These are phyloP conservation scores for Fusarium mangiferae DNA, from an alignment of 2,329 filamentous ascomycete species.

Conservation along the genomic window DNA sequence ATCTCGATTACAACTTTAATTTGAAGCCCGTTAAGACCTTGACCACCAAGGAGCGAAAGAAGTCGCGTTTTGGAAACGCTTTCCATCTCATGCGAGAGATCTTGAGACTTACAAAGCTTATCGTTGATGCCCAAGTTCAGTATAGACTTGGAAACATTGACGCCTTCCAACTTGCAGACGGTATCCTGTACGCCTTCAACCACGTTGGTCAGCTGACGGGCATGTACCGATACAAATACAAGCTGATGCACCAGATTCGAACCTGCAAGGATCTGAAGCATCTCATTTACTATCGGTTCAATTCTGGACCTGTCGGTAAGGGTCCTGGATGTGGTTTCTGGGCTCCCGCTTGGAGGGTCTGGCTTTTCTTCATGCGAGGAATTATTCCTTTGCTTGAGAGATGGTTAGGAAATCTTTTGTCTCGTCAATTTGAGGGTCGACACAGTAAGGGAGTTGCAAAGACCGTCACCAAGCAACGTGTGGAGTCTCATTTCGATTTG, in stretches of 20 bases:
- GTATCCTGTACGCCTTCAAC: conserved; percentile 99
- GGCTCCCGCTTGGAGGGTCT: conserved; percentile 98
- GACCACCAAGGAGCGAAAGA: conserved; percentile 98
- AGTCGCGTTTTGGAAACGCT: conserved; percentile 98
- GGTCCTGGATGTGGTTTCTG: conserved; percentile 98
- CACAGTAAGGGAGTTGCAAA: conserved; percentile 99
- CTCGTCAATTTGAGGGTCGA: conserved; percentile 96
- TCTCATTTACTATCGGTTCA: conserved; percentile 98
- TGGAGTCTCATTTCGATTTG: conserved; percentile 97
- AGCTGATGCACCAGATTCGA: conserved; percentile 99
- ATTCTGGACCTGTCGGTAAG: conserved; percentile 95
- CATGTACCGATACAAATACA: conserved; percentile 99
- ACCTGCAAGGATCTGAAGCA: conserved; percentile 99
- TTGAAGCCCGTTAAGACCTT: conserved; percentile 98
- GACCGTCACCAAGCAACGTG: conserved; percentile 98
- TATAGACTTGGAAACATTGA: conserved; percentile 98
- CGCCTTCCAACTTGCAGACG: conserved; percentile 97
- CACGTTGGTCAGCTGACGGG: conserved; percentile 97
- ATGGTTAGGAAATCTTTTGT: conserved; percentile 96
- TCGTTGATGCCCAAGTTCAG: conserved; percentile 98
- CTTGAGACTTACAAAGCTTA: conserved; percentile 92
- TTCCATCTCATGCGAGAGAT: conserved; percentile 99
- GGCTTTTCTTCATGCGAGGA: conserved; percentile 99
- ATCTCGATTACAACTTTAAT: conserved; percentile 99
- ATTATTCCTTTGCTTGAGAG: conserved; percentile 96